These are phyloP conservation scores for Trichoderma reesei DNA, from an alignment of 495 filamentous ascomycete genomes.

Conservation along the genomic window DNA sequence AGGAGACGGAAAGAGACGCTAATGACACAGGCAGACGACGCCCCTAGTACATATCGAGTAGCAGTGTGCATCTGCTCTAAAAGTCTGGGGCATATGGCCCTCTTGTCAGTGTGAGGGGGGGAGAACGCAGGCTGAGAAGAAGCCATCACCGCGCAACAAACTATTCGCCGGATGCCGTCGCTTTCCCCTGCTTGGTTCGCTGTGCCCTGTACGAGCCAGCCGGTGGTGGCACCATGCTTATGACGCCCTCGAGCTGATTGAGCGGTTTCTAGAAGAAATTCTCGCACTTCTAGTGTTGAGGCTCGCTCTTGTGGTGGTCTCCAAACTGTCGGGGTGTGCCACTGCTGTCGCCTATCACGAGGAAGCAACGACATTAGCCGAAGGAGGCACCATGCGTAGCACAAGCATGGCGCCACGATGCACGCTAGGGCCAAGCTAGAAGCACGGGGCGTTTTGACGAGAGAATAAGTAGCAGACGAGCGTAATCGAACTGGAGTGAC, in stretches of 20 bases:
- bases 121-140: too few species aligned
- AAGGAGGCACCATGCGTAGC: background rate
- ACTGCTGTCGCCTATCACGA: background rate
- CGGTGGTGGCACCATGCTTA: background rate
- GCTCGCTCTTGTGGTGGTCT: background rate
- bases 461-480: too few species aligned
- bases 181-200: background rate
- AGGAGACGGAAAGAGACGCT: background rate
- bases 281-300: constrained; percentile 1
- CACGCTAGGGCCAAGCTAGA: background rate
- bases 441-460: background rate
- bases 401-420: background rate
- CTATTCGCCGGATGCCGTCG: background rate
- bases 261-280: constrained; percentile 3
- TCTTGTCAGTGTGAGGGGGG: too few species aligned
- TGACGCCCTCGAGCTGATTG: background rate
- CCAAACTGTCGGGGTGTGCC: background rate
- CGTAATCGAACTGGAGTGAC: background rate
- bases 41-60: too few species aligned
- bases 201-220: background rate
- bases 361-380: background rate
- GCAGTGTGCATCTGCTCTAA: background rate
- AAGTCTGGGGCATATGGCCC: too few species aligned
- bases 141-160: background rate
- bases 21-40: background rate